Conservation (phyloP, 164 flowering plant genomes). For the Cinnamomum micranthum region DNA sequence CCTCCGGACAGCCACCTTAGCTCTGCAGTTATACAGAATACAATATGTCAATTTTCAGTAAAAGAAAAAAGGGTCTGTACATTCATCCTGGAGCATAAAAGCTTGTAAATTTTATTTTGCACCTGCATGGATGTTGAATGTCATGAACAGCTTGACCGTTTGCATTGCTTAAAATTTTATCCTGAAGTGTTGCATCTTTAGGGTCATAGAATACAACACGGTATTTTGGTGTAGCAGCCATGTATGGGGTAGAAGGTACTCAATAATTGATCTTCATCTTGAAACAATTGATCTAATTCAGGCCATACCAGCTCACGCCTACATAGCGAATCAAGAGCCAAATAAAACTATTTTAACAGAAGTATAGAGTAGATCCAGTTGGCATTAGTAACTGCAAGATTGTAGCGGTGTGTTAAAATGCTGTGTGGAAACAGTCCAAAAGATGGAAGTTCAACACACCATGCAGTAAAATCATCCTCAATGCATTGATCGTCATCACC, state of each 20-base stretch:
- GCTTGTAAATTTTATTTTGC: background rate
- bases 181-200: slow-evolving; percentile 33
- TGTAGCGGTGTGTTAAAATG: too few species aligned
- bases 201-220: slow-evolving; percentile 66
- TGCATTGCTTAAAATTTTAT: slow-evolving; percentile 40
- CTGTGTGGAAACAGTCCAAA: background rate
- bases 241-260: slow-evolving; percentile 77
- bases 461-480: slow-evolving; percentile 93
- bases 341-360: background rate
- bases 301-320: slow-evolving; percentile 92
- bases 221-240: slow-evolving; percentile 83
- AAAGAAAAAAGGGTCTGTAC: background rate
- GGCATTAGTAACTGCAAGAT: background rate
- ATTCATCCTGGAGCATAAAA: background rate
- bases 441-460: slow-evolving; percentile 36
- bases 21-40: slow-evolving; percentile 36
- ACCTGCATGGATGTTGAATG: slow-evolving; percentile 96
- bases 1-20: slow-evolving; percentile 74
- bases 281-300: slow-evolving; percentile 82
- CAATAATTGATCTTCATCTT: slow-evolving; percentile 66
- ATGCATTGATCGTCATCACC: slow-evolving; percentile 98
- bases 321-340: background rate
- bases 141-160: slow-evolving; percentile 82
- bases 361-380: background rate
- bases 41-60: background rate